Evolutionary conservation across 2,329 filamentous ascomycete species (phyloP).

Genomic region (Cercospora sesami): DNA sequence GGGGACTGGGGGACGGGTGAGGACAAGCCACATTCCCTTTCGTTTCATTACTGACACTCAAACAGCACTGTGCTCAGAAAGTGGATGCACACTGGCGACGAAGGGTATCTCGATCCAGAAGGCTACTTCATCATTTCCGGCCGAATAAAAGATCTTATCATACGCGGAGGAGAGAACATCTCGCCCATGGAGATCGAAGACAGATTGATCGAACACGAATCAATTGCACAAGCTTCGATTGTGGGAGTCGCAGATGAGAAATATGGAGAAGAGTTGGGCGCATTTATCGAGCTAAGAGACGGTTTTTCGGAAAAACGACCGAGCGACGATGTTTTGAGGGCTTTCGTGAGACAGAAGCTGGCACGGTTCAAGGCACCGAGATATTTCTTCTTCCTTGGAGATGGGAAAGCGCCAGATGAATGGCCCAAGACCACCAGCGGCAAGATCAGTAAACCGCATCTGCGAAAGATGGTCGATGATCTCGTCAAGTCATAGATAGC

Average conservation of each 20-base stretch:
- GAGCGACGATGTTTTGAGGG: conserved; percentile 27
- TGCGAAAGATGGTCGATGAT: conserved; percentile 29
- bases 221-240: conserved; percentile 31
- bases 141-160: conserved; percentile 38
- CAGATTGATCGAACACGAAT: conserved; percentile 29
- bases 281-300: conserved; percentile 39
- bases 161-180: conserved; percentile 65
- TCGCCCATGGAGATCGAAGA: conserved; percentile 43
- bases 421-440: conserved; percentile 35
- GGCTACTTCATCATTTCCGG: conserved; percentile 43
- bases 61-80: conserved; percentile 40
- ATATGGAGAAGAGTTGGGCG: conserved; percentile 34
- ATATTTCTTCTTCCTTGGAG: conserved; percentile 33
- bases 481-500: conserved; percentile 12
- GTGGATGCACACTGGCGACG: conserved; percentile 67
- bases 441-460: conserved; percentile 33
- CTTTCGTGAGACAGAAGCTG: conserved; percentile 29
- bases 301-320: conserved; percentile 19
- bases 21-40: too few relatives aligned
- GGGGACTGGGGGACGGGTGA: conserved; percentile 28
- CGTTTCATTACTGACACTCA: too few relatives aligned
- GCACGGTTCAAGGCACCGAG: conserved; percentile 33
- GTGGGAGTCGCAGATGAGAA: conserved; percentile 33
- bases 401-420: conserved; percentile 27
- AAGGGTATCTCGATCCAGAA: conserved; percentile 51